A percentile compares a stretch with the other conserved stretches of the same genome.
These are phyloP conservation scores for Colletotrichum sp. DNA, from an alignment of 2,329 filamentous ascomycete species.

Conservation along the genomic window DNA sequence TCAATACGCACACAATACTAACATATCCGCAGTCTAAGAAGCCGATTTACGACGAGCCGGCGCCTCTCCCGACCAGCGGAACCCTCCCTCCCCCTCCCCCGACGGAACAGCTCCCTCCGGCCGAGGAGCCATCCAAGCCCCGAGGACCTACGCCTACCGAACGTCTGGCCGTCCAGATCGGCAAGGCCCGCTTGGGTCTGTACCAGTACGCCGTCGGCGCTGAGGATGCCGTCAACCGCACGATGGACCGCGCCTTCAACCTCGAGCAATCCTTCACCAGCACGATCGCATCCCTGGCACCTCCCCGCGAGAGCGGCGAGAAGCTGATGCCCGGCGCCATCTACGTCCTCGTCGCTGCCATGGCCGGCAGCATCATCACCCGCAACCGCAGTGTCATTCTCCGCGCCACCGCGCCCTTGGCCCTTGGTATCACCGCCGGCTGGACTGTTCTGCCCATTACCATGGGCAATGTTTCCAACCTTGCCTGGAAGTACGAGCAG, in stretches of 20 bases:
- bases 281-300: slow-evolving; percentile 88
- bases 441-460: slow-evolving; percentile 89
- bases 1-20: background rate
- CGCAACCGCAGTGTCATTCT: slow-evolving; percentile 87
- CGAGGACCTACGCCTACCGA: slow-evolving; percentile 82
- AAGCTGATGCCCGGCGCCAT: slow-evolving; percentile 86
- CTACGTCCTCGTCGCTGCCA: slow-evolving; percentile 91
- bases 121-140: slow-evolving; percentile 31
- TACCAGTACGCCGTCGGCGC: slow-evolving; percentile 75
- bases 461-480: slow-evolving; percentile 84
- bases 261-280: slow-evolving; percentile 90
- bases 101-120: slow-evolving; percentile 33
- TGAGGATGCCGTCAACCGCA: slow-evolving; percentile 83
- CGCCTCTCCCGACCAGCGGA: slow-evolving; percentile 45
- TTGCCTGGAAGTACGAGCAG: slow-evolving; percentile 94
- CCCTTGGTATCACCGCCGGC: slow-evolving; percentile 81
- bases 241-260: slow-evolving; percentile 80
- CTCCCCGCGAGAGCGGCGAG: slow-evolving; percentile 84
- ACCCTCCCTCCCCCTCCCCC: slow-evolving; percentile 34
- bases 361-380: slow-evolving; percentile 92
- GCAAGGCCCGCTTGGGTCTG: slow-evolving; percentile 78
- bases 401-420: slow-evolving; percentile 76
- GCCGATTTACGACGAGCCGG: slow-evolving; percentile 82
- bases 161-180: slow-evolving; percentile 83
- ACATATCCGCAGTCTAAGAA: slow-evolving; percentile 54